Percentiles rank a stretch among this genome's conserved stretches.
These are phyloP conservation scores for Phytophthora chlamydospora DNA, from an alignment of 352 stramenopile genomes.

Conservation along the genomic window DNA sequence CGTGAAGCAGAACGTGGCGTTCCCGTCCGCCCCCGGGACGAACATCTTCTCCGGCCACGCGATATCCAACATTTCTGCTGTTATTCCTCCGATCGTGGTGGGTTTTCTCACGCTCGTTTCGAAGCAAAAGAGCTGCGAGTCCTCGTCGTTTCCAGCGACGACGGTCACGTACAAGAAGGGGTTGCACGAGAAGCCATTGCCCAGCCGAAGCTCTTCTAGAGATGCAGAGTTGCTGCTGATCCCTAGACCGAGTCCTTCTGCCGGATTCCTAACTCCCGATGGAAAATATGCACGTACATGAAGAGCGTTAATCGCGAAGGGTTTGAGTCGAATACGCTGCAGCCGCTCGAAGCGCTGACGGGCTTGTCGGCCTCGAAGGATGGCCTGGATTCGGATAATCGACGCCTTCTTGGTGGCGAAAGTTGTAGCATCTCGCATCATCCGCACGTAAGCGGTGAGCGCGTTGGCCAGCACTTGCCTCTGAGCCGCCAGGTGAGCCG, in stretches of 20 bases:
- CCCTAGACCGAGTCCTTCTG: constrained; percentile 11
- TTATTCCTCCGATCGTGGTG: neutral
- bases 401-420: constrained; percentile 69
- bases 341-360: constrained; percentile 53
- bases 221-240: constrained; percentile 8
- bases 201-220: constrained; percentile 56
- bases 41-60: constrained; percentile 68
- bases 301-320: constrained; percentile 56
- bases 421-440: constrained; percentile 59
- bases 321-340: constrained; percentile 62
- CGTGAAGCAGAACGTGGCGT: constrained; percentile 73
- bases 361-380: constrained; percentile 54
- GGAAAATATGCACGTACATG: constrained; percentile 26
- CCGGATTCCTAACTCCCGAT: constrained; percentile 7
- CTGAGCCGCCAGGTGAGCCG: constrained; percentile 50
- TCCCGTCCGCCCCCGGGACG: constrained; percentile 68
- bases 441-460: constrained; percentile 67
- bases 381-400: constrained; percentile 62
- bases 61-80: constrained; percentile 39
- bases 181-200: constrained; percentile 78
- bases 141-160: constrained; percentile 70
- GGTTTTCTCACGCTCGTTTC: constrained; percentile 60
- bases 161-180: constrained; percentile 75
- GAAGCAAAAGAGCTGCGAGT: constrained; percentile 73
- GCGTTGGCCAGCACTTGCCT: constrained; percentile 58